phyloP scores from a whole-genome alignment of 2,329 filamentous ascomycete species.

The Xylaria sp. region DNA sequence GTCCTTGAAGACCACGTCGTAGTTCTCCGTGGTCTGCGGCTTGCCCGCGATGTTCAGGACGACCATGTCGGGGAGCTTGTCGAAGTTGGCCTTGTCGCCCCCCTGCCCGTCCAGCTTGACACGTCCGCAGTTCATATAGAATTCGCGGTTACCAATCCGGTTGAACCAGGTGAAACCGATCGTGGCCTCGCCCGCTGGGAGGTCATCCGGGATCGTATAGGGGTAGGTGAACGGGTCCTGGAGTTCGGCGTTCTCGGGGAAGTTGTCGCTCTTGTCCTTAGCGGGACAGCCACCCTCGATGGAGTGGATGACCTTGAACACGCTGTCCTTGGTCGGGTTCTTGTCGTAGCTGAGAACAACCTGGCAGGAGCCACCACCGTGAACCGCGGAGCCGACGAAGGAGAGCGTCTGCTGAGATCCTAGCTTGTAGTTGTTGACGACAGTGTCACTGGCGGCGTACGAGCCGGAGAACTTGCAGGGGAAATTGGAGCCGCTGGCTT shows the following conservation, averaged over 20 bases:
- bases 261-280: constrained; percentile 58
- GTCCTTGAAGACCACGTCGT: constrained; percentile 69
- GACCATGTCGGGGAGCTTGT: constrained; percentile 73
- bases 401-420: constrained; percentile 64
- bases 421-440: constrained; percentile 63
- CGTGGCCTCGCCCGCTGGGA: constrained; percentile 76
- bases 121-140: constrained; percentile 96
- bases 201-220: constrained; percentile 70
- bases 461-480: constrained; percentile 74
- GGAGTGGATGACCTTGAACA: constrained; percentile 89
- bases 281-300: constrained; percentile 85
- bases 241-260: constrained; percentile 49
- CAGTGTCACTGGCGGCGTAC: constrained; percentile 48
- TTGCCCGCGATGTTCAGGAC: constrained; percentile 65
- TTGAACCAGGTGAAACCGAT: constrained; percentile 97
- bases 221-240: constrained; percentile 61
- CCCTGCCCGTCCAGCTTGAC: constrained; percentile 63
- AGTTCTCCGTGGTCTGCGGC: constrained; percentile 40
- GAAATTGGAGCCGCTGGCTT: constrained; percentile 64
- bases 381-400: constrained; percentile 74
- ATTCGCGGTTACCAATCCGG: constrained; percentile 87
- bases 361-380: constrained; percentile 93
- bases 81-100: constrained; percentile 56
- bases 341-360: constrained; percentile 81
- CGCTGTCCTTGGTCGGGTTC: constrained; percentile 64